These are phyloP conservation scores for Petunia hybrid DNA, from an alignment of 305 asterid species.

Conservation along the genomic window DNA sequence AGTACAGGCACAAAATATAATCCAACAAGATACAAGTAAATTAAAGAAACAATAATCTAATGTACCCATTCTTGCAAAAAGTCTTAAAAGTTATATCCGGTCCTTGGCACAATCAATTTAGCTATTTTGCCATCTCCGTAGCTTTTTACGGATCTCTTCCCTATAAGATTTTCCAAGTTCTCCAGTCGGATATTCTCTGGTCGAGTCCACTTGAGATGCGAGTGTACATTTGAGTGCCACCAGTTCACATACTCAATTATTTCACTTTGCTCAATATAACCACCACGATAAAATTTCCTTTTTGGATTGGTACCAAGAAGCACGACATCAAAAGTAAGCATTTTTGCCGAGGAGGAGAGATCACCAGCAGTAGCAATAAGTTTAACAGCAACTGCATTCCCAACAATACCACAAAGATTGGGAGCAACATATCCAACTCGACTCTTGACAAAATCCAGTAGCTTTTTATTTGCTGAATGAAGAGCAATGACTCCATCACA, in stretches of 20 bases:
- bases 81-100: not conserved
- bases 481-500: slow-evolving; percentile 80
- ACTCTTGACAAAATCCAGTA: slow-evolving; percentile 82
- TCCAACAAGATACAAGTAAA: not conserved
- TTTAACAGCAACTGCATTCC: slow-evolving; percentile 91
- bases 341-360: slow-evolving; percentile 72
- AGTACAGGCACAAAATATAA: not conserved
- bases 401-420: slow-evolving; percentile 81
- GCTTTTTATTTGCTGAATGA: slow-evolving; percentile 75
- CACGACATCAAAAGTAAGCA: slow-evolving; percentile 86
- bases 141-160: slow-evolving; percentile 70
- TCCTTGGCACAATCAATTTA: not conserved
- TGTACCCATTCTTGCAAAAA: not conserved
- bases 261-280: slow-evolving; percentile 80
- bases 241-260: slow-evolving; percentile 76
- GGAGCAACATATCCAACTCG: slow-evolving; percentile 86
- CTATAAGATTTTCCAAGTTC: slow-evolving; percentile 68
- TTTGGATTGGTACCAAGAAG: slow-evolving; percentile 87
- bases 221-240: slow-evolving; percentile 83
- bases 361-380: slow-evolving; percentile 92
- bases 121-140: slow-evolving; percentile 80
- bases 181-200: slow-evolving; percentile 76
- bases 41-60: not conserved
- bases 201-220: slow-evolving; percentile 85
- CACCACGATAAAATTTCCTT: slow-evolving; percentile 42